Evolutionary conservation across 495 filamentous ascomycete species (phyloP).

Genomic region (Aspergillus mulundensis): DNA sequence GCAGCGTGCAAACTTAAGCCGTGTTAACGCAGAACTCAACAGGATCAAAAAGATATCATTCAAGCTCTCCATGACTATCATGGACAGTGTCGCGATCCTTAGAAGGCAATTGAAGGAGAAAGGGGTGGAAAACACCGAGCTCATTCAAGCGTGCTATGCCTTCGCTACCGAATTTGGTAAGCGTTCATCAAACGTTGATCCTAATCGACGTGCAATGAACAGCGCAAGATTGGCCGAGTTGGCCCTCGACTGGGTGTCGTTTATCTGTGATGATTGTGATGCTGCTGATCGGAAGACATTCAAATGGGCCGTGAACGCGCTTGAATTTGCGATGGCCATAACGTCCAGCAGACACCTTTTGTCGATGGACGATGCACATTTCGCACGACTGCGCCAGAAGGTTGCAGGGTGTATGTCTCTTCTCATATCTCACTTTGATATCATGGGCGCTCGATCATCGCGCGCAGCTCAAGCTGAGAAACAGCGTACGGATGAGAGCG

Average conservation of each 20-base stretch:
- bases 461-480: slow-evolving; percentile 90
- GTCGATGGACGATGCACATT: slow-evolving; percentile 80
- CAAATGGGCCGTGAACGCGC: slow-evolving; percentile 89
- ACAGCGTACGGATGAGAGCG: slow-evolving; percentile 70
- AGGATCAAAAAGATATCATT: slow-evolving; percentile 95
- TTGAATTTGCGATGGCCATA: slow-evolving; percentile 97
- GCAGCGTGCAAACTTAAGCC: slow-evolving; percentile 84
- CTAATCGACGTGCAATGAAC: slow-evolving; percentile 90
- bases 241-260: slow-evolving; percentile 94
- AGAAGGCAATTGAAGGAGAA: slow-evolving; percentile 66
- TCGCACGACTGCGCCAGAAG: slow-evolving; percentile 72
- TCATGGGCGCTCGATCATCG: slow-evolving; percentile 92
- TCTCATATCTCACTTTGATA: slow-evolving; percentile 96
- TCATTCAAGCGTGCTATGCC: slow-evolving; percentile 98
- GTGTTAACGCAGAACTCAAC: slow-evolving; percentile 86
- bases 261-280: slow-evolving; percentile 95
- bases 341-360: slow-evolving; percentile 88
- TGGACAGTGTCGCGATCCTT: slow-evolving; percentile 96
- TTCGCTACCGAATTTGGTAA: slow-evolving; percentile 98
- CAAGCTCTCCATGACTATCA: slow-evolving; percentile 96
- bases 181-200: slow-evolving; percentile 87
- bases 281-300: slow-evolving; percentile 95
- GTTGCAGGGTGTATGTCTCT: slow-evolving; percentile 97
- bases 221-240: slow-evolving; percentile 90
- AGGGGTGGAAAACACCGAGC: slow-evolving; percentile 84